phyloP scores from a whole-genome alignment of 2,329 filamentous ascomycete species.

The Claviceps spartinae region DNA sequence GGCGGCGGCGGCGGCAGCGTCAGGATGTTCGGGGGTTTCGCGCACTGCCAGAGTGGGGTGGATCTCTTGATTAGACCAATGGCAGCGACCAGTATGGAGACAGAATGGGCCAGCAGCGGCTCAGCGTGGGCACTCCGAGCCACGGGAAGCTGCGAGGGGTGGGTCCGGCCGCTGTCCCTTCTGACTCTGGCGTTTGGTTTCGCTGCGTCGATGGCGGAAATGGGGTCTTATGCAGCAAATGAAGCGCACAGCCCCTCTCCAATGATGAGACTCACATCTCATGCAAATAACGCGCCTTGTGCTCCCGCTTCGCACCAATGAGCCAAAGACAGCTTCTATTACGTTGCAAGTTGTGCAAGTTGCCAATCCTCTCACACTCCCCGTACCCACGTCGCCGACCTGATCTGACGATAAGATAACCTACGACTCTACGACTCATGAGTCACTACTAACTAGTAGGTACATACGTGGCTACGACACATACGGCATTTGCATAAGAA shows the following conservation, averaged over 20 bases:
- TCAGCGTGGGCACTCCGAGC: not conserved
- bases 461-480: too few species aligned
- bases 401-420: not conserved
- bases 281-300: not conserved
- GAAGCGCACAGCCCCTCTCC: not conserved
- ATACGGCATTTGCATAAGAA: not conserved
- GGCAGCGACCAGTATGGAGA: too few species aligned
- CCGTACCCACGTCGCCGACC: not conserved
- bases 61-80: too few species aligned
- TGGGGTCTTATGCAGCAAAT: not conserved
- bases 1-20: not conserved
- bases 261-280: not conserved
- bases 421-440: too few species aligned
- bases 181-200: slow-evolving; percentile 1
- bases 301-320: not conserved
- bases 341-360: not conserved
- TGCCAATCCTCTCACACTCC: not conserved
- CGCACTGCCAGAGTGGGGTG: not conserved
- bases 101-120: too few species aligned
- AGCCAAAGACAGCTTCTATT: not conserved
- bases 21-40: not conserved
- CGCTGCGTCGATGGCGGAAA: slow-evolving; percentile 6
- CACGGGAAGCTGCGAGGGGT: slow-evolving; percentile 7
- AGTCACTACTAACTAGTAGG: too few species aligned
- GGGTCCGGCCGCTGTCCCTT: not conserved